Percentiles rank a stretch among this genome's conserved stretches.
Conservation (phyloP, 202 grass and related monocot genomes). For the Musa balbisiana region DNA sequence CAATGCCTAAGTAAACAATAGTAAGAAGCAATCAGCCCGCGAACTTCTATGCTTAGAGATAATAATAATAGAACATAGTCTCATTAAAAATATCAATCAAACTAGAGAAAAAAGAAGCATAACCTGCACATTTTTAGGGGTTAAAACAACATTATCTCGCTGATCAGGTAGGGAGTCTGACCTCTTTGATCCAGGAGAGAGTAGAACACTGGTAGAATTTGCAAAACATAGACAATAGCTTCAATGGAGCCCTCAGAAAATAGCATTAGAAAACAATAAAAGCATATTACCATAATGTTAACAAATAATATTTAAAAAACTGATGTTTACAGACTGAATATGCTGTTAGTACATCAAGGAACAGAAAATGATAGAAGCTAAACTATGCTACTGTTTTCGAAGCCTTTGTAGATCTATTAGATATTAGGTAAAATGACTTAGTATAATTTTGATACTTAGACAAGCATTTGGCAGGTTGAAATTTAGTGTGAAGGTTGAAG, state of each 20-base stretch:
- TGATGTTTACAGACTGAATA: not conserved
- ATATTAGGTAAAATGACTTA: not conserved
- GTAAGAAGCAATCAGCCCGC: constrained; percentile 20
- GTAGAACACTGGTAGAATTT: constrained; percentile 40
- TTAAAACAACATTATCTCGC: constrained; percentile 81
- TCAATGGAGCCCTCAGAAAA: not conserved
- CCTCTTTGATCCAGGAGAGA: constrained; percentile 89
- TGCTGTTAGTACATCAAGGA: not conserved
- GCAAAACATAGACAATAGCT: not conserved
- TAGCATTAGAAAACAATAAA: not conserved
- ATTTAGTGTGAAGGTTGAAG: not conserved
- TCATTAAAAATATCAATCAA: not conserved
- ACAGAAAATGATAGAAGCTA: not conserved
- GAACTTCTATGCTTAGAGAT: not conserved
- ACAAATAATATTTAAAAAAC: not conserved
- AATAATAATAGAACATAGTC: not conserved
- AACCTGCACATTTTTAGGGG: constrained; percentile 97
- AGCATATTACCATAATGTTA: no score
- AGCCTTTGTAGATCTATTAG: not conserved
- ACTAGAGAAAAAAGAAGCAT: not conserved
- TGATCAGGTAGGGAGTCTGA: constrained; percentile 56
- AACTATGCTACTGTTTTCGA: not conserved
- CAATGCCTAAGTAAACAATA: constrained; percentile 47
- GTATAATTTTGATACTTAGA: not conserved
- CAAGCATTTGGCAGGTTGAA: not conserved